These are phyloP conservation scores for Oenanthe sinensis DNA, from an alignment of 129 eudicot genomes.

Conservation along the genomic window DNA sequence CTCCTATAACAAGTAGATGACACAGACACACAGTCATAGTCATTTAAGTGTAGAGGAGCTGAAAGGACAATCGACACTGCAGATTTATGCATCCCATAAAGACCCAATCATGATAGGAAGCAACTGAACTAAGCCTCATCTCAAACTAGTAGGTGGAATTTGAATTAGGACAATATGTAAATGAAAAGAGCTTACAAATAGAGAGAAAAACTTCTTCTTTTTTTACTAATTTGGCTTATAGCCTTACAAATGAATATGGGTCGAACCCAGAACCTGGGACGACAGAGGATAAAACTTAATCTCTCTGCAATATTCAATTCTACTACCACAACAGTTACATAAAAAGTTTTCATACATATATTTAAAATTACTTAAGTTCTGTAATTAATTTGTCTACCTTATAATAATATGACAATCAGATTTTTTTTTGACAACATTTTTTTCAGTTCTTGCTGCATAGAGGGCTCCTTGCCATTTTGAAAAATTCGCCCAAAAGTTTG, in stretches of 20 bases:
- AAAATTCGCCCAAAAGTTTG: background rate
- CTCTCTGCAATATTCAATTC: background rate
- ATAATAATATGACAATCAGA: too few species aligned
- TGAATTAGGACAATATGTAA: background rate
- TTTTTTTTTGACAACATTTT: background rate
- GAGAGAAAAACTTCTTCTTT: background rate
- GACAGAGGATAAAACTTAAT: background rate
- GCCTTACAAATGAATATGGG: too few species aligned
- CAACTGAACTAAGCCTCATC: background rate
- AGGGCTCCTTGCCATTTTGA: background rate
- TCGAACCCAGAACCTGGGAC: too few species aligned
- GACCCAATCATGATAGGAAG: too few species aligned
- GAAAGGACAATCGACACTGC: background rate
- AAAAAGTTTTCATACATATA: background rate
- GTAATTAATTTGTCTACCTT: background rate
- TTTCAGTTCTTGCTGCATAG: background rate
- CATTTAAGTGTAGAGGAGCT: background rate
- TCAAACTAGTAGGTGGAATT: background rate
- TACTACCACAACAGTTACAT: background rate
- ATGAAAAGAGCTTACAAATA: background rate
- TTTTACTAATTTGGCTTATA: too few species aligned
- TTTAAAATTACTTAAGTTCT: background rate
- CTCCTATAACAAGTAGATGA: background rate
- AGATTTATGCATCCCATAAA: background rate
- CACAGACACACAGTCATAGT: background rate